Evolutionary conservation across 768 basidiomycete genomes (phyloP).

Genomic region (Xerocomus potaroensis): DNA sequence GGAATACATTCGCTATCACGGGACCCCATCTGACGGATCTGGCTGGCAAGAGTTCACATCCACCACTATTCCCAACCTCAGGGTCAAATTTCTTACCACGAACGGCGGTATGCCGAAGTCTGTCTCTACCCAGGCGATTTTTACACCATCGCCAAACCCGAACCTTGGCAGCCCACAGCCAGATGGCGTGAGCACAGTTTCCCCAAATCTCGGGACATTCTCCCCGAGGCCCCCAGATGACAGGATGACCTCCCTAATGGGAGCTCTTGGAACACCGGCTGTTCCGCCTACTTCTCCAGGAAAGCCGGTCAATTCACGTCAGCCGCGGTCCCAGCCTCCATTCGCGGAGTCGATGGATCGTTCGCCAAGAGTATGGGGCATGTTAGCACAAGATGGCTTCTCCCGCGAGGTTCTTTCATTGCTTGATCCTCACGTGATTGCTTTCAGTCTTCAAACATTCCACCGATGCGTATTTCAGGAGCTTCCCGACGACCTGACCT

Average conservation of each 20-base stretch:
- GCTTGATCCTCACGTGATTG: slow-evolving; percentile 59
- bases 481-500: slow-evolving; percentile 51
- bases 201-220: slow-evolving; percentile 47
- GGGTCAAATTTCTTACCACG: slow-evolving; percentile 19
- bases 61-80: slow-evolving; percentile 45
- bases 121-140: slow-evolving; percentile 51
- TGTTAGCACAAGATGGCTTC: slow-evolving; percentile 61
- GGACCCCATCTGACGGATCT: slow-evolving; percentile 43
- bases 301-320: slow-evolving; percentile 23
- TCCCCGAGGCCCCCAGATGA: slow-evolving; percentile 50
- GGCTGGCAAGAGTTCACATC: slow-evolving; percentile 58
- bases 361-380: slow-evolving; percentile 42
- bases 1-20: slow-evolving; percentile 61
- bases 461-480: slow-evolving; percentile 51
- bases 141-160: slow-evolving; percentile 44
- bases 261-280: slow-evolving; percentile 35
- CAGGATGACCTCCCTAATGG: slow-evolving; percentile 42
- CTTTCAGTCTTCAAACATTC: slow-evolving; percentile 58
- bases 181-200: slow-evolving; percentile 17
- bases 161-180: slow-evolving; percentile 25
- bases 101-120: slow-evolving; percentile 38
- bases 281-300: slow-evolving; percentile 17
- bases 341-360: slow-evolving; percentile 22
- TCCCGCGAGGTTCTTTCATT: slow-evolving; percentile 60
- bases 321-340: slow-evolving; percentile 20